Base-by-base conservation (phyloP, 179 eudicot genomes). In the Beta corolliflora region DNA sequence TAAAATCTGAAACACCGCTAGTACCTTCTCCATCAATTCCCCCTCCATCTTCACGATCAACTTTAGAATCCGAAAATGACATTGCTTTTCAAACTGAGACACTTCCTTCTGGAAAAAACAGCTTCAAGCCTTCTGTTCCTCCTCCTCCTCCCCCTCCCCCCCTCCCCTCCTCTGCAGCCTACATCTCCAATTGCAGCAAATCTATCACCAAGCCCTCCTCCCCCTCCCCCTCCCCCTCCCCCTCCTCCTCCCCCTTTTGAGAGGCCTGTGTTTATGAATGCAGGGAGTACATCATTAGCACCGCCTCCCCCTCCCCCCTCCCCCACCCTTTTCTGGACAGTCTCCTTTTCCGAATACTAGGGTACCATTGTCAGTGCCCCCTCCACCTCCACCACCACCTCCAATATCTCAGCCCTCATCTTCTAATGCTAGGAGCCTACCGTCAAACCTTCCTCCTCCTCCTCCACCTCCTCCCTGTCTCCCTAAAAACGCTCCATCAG, bases 311-410 rank as follows among this genome's bases (percentile, higher is more conserved):
- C 76, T 45, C 63, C 80, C 66, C 25, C 25, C 25, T 25, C 25
- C 25, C 59, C 80, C 80, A 3, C 25, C 84, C 25, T 44, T 73
- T 1, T 18, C 29, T 60, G 71, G 55, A 18, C 75, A 31, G 29
- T 76, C 82, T 60, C 36, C 25, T 63, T 59, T 59, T 29, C 46
- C 82, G 59, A 53, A 60, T 67, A 21, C 68, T 53, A 41, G 56
- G 61, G 56, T 29, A 31, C 50, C 76, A 19, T 71, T 48, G 52
- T 63, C 63, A 23, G 70, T 18, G 3, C 48, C 66, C 0, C 77
- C 66, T 31, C 66, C 82, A 0, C 55, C 77, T 1, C 88, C 84
- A 21, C 81, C 86, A 19, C 85, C 87, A 11, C 75, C 85, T 71
- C 65, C 77, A 19, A 44, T 54, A 29, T 69, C 73, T 64, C 82